Conservation (phyloP, 2,329 filamentous ascomycete species). For the Aspergillus glaucus region DNA sequence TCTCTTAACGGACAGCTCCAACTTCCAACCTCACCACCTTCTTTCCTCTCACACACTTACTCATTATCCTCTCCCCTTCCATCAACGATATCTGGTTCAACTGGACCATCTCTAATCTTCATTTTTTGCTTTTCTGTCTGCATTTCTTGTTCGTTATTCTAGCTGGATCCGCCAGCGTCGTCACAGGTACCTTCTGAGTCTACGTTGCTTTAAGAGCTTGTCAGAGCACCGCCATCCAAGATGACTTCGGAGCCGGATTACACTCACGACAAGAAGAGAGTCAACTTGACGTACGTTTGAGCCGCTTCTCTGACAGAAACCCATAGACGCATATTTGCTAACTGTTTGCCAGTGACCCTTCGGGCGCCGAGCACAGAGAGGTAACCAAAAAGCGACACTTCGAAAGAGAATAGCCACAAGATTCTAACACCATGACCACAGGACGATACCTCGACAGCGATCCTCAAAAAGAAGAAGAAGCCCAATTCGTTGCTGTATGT, state of each 20-base stretch:
- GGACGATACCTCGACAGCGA: slow-evolving; percentile 88
- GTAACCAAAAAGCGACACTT: slow-evolving; percentile 42
- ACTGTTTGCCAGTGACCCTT: slow-evolving; percentile 62
- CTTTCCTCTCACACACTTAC: slow-evolving; percentile 11
- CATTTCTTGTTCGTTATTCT: background rate
- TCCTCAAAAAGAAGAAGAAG: slow-evolving; percentile 99
- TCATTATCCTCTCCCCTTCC: background rate
- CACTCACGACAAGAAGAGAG: slow-evolving; percentile 68
- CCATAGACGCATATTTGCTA: background rate
- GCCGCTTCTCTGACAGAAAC: background rate
- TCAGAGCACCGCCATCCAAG: slow-evolving; percentile 36
- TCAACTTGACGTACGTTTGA: slow-evolving; percentile 66
- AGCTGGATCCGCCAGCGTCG: slow-evolving; percentile 9
- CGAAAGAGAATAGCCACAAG: slow-evolving; percentile 12
- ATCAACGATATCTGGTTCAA: background rate
- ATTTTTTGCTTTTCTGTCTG: background rate
- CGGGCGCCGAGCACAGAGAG: slow-evolving; percentile 78
- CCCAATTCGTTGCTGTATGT: slow-evolving; percentile 93
- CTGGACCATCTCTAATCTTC: background rate
- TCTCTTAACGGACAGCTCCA: background rate
- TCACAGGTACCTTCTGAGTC: slow-evolving; percentile 11
- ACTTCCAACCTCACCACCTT: slow-evolving; percentile 4
- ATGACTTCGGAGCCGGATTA: slow-evolving; percentile 66
- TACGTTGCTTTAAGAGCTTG: slow-evolving; percentile 23
- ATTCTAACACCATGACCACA: slow-evolving; percentile 33